Evolutionary conservation across 495 filamentous ascomycete genomes (phyloP).

Genomic region (Baudoinia panamericana): DNA sequence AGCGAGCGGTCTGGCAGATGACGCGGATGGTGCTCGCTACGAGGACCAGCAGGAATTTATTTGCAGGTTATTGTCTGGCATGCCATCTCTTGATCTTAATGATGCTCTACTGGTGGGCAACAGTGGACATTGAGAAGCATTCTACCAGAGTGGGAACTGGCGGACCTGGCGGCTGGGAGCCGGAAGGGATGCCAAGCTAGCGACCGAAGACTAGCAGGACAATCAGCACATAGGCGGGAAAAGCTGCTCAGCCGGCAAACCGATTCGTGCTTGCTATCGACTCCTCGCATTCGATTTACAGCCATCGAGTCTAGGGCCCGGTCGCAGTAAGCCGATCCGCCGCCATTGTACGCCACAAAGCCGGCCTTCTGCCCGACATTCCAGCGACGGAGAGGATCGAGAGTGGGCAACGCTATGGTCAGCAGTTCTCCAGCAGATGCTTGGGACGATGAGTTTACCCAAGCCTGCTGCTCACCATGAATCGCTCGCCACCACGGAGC

Average conservation of each 20-base stretch:
- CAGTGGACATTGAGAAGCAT: constrained; percentile 25
- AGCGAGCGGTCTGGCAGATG: constrained; percentile 79
- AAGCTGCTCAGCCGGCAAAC: too few relatives aligned
- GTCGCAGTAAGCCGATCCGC: too few relatives aligned
- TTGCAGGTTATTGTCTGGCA: constrained; percentile 84
- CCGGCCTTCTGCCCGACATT: too few relatives aligned
- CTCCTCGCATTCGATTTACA: too few relatives aligned
- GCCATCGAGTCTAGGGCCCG: too few relatives aligned
- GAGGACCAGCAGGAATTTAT: constrained; percentile 79
- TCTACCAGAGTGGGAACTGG: constrained; percentile 32
- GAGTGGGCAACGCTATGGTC: neutral
- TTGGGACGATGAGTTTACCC: neutral
- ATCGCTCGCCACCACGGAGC: constrained; percentile 1
- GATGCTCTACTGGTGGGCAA: constrained; percentile 74
- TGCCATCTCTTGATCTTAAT: constrained; percentile 77
- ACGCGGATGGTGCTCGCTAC: constrained; percentile 85
- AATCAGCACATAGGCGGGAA: too few relatives aligned
- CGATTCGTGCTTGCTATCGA: too few relatives aligned
- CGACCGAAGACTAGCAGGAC: too few relatives aligned
- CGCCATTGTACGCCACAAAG: too few relatives aligned
- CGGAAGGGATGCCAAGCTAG: too few relatives aligned
- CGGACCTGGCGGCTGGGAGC: too few relatives aligned
- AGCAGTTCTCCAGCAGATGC: neutral
- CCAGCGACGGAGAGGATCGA: too few relatives aligned
- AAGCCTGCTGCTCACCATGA: neutral